These are phyloP conservation scores for Pharus latifolius DNA, from an alignment of 176 grass and related monocot species.

Conservation along the genomic window DNA sequence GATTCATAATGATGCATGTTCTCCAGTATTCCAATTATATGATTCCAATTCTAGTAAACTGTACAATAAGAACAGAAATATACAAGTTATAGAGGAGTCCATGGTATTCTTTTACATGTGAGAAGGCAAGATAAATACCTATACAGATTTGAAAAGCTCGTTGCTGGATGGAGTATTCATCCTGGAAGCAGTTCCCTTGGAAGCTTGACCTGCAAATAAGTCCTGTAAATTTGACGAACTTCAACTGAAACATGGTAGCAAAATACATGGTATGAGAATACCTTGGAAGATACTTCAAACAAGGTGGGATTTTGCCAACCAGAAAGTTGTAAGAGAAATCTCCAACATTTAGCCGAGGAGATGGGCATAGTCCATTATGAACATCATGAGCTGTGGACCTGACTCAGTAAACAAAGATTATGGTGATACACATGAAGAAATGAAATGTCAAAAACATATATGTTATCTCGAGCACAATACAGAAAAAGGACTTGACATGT, in stretches of 20 bases:
- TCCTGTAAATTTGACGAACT: constrained; percentile 6
- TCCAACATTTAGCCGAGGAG: constrained; percentile 47
- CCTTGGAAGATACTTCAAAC: constrained; percentile 96
- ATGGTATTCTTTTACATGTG: background rate
- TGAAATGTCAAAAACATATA: background rate
- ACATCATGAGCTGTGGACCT: constrained; percentile 30
- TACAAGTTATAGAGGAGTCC: background rate
- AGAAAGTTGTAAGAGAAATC: constrained; percentile 99
- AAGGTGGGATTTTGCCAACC: constrained; percentile 78
- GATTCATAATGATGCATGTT: background rate
- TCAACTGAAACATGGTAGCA: constrained; percentile 13
- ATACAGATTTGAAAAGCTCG: constrained; percentile 52
- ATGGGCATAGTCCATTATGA: constrained; percentile 55
- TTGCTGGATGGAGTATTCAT: constrained; percentile 63
- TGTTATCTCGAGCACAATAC: background rate
- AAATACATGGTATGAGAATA: constrained; percentile 16
- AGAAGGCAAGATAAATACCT: constrained; percentile 20
- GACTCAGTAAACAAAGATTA: background rate
- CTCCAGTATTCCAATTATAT: background rate
- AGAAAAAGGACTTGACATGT: background rate
- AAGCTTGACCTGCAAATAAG: constrained; percentile 70
- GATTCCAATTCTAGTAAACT: background rate
- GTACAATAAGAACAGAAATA: background rate
- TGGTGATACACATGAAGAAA: background rate
- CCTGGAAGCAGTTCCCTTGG: constrained; percentile 94